Base-by-base conservation (phyloP, 768 basidiomycete species). In the Saitozyma podzolica region DNA sequence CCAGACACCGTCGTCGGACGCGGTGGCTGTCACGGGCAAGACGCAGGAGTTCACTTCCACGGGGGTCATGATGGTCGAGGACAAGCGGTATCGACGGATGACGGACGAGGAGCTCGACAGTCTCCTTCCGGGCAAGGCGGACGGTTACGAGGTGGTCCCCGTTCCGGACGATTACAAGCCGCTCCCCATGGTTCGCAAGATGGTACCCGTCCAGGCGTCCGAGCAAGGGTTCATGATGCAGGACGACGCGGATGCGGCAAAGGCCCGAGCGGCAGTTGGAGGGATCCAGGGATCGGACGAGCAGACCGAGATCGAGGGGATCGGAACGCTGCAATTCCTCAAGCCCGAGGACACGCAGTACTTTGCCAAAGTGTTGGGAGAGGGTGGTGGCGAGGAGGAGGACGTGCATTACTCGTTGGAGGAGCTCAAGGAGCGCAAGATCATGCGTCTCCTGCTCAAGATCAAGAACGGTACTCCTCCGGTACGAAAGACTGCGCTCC, bases 391-490 rank as follows among this genome's bases (percentile, higher is more conserved):
- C 40, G 80, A 96, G 81, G 94, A 95, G 79, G 92, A 97, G 71
- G 96, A 98, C 81, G 90, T 88, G 1, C 87, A 89, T 77, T 83
- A 97, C 52, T 87, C 89, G 0, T 89, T 98, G 8, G 96, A 98
- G 54, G 96, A 99, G 82, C 90, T 98, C 87, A 99, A 99, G 82
- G 96, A 98, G 82, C 88, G 95, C 76, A 99, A 98, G 81, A 98
- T 98, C 72, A 97, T 98, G 94, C 89, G 96, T 29, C 82, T 99
- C 20, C 83, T 99, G 57, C 85, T 99, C 70, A 98, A 98, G 82
- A 98, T 99, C 82, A 98, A 99, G 84, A 99, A 98, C 76, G 96
- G 96, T 54, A 98, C 95, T 3, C 96, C 96, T 37, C 95, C 96
- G 10, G 93, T 97, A 62, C 89, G 96, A 61, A 99, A 99, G 81